phyloP scores from a whole-genome alignment of 2,329 filamentous ascomycete species.

The Penicillium glabrum region DNA sequence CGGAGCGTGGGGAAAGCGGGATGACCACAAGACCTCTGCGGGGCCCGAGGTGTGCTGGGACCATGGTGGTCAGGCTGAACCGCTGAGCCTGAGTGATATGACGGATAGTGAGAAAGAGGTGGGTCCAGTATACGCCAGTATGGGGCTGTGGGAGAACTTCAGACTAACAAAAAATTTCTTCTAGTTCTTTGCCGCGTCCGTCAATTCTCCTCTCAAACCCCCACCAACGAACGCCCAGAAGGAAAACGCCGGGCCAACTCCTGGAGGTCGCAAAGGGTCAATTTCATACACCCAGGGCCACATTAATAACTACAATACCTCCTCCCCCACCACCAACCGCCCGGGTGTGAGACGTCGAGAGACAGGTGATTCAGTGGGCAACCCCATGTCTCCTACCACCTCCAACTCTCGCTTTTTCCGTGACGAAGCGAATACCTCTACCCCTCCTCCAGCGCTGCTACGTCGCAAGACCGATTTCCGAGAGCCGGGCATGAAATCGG shows the following conservation, averaged over 20 bases:
- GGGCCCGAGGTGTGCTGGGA: slow-evolving; percentile 96
- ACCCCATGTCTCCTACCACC: slow-evolving; percentile 49
- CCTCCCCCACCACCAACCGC: slow-evolving; percentile 71
- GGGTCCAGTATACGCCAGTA: slow-evolving; percentile 18
- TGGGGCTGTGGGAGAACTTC: not conserved
- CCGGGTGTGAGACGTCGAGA: slow-evolving; percentile 80
- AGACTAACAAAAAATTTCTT: not conserved
- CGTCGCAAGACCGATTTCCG: slow-evolving; percentile 64
- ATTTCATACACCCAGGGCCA: slow-evolving; percentile 67
- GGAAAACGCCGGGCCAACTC: slow-evolving; percentile 44
- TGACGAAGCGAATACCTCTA: slow-evolving; percentile 55
- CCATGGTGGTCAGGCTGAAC: slow-evolving; percentile 64
- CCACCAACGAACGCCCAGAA: slow-evolving; percentile 68
- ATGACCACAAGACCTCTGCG: slow-evolving; percentile 72
- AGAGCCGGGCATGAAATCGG: slow-evolving; percentile 47
- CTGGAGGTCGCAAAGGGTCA: slow-evolving; percentile 72
- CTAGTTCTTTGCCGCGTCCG: slow-evolving; percentile 77
- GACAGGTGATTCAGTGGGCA: slow-evolving; percentile 68
- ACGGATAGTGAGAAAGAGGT: slow-evolving; percentile 67
- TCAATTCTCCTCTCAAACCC: slow-evolving; percentile 91
- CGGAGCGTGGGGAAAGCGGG: slow-evolving; percentile 73
- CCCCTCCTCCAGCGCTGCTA: slow-evolving; percentile 60
- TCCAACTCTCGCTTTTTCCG: slow-evolving; percentile 47
- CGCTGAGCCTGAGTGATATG: slow-evolving; percentile 73
- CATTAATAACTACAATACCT: slow-evolving; percentile 64